Conservation (phyloP, 2,329 filamentous ascomycete genomes). For the Trichothecium roseum region DNA sequence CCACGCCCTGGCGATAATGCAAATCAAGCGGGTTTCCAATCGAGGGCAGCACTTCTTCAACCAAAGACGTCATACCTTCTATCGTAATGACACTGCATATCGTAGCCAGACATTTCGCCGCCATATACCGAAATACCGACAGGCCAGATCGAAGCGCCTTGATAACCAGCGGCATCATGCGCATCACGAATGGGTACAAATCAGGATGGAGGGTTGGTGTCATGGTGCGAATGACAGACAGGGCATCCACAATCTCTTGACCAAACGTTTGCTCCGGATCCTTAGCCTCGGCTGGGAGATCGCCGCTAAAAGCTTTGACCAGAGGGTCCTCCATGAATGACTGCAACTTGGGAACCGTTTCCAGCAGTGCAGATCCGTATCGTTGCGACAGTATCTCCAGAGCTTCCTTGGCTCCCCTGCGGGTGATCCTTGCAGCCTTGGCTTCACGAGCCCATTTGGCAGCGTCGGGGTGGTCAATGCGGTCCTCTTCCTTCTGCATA, state of each 20-base stretch:
- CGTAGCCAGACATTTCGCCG: conserved; percentile 93
- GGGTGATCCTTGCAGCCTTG: conserved; percentile 78
- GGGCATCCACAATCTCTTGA: conserved; percentile 85
- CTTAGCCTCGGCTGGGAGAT: conserved; percentile 61
- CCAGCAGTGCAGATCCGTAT: conserved; percentile 69
- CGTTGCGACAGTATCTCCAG: conserved; percentile 75
- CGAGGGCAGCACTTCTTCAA: conserved; percentile 83
- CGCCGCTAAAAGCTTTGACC: conserved; percentile 58
- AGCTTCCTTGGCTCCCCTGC: conserved; percentile 87
- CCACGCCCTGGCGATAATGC: conserved; percentile 81
- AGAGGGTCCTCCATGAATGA: conserved; percentile 76
- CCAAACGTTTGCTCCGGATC: conserved; percentile 68
- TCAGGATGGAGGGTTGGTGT: conserved; percentile 76
- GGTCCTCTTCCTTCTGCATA: conserved; percentile 92
- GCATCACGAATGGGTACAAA: conserved; percentile 70
- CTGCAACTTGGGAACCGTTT: conserved; percentile 74
- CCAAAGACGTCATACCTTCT: conserved; percentile 89
- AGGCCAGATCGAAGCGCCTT: conserved; percentile 80
- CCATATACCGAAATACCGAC: conserved; percentile 91
- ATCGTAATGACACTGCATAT: conserved; percentile 95
- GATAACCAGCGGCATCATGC: conserved; percentile 75
- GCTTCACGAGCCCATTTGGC: conserved; percentile 84
- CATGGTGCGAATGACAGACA: conserved; percentile 86
- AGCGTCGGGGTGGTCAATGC: conserved; percentile 84
- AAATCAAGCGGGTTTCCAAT: conserved; percentile 88